phyloP scores from a whole-genome alignment of 2,329 filamentous ascomycete genomes.

The Pseudomassariella vexata region DNA sequence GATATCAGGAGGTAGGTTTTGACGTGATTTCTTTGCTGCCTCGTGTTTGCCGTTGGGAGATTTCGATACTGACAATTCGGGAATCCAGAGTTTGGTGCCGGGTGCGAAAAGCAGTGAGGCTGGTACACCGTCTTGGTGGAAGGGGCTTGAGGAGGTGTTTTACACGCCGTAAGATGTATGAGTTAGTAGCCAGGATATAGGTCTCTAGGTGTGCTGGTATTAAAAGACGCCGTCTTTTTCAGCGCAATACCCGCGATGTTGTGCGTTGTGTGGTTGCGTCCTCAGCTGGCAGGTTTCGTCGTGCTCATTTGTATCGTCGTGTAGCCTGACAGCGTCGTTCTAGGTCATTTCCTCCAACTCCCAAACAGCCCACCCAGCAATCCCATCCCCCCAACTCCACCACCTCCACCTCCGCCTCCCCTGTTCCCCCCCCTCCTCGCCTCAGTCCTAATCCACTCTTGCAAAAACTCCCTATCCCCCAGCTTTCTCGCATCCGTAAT shows the following conservation, averaged over 20 bases:
- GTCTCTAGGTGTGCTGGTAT: no score
- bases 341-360: conserved; percentile 17
- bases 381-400: conserved; percentile 15
- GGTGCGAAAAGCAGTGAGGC: conserved; percentile 54
- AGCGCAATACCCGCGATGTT: no score
- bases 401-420: conserved; percentile 35
- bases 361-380: conserved; percentile 24
- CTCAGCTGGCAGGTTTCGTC: not conserved
- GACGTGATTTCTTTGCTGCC: no score
- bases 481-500: conserved; percentile 43
- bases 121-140: conserved; percentile 63
- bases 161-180: conserved; percentile 40
- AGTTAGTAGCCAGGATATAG: not conserved
- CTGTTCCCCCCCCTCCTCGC: conserved; percentile 39
- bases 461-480: conserved; percentile 42
- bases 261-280: no score
- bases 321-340: not conserved
- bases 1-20: conserved; percentile 61
- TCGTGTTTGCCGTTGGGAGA: no score
- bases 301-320: not conserved
- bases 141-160: conserved; percentile 63
- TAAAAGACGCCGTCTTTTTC: no score
- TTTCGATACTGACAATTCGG: no score
- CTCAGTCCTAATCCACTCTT: conserved; percentile 48
- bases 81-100: conserved; percentile 42